Evolutionary conservation across 106 monocot species (phyloP), one percentile per base, ranked within the genome.

Genomic region (Cymbidium sinense): DNA sequence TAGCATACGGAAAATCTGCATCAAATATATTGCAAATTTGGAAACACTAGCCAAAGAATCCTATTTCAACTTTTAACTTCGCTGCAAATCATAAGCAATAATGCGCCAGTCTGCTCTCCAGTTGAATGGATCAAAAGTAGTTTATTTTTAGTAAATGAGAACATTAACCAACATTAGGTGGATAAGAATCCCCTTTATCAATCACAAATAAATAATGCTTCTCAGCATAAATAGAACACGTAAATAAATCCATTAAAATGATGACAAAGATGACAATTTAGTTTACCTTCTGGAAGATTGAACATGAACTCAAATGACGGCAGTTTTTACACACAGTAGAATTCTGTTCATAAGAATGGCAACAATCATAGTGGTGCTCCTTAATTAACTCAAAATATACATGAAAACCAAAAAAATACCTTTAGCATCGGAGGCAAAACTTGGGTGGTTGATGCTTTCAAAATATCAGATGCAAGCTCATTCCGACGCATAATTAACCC

Each of bases 401-500:
- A 29, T 62, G 21, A 28, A 81, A 50, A 74, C 10, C 17, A 39
- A 13, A 70, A 19, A 19, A 70, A 13, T 79, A 90, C 99, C 89
- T 91, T 85, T 73, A 99, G 31, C 94, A 95, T 99, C 75, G 94
- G 87, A 70, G 99, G 99, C n/a, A 95, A 79, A 54, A 41, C 70
- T 50, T 93, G 95, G 33, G 81, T 52, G 36, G 70, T 87, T 58
- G 85, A 90, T 43, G 92, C 90, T 79, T 87, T 95, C 80, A 95
- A 73, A 55, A 99, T 83, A 62, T 90, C 92, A 82, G 86, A 84
- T 71, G 99, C 99, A 77, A 99, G 89, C 76, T 95, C 99, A 84
- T 99, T 99, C 39, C 99, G 86, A n/a, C 90, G 91, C 92, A 99
- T 99, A 36, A 99, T 89, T 77, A 95, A 43, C 37, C 99, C 99